Evolutionary conservation across 257 asterid species (phyloP), one percentile per base, ranked within the genome.

Genomic region (Scutellaria baicalensis): DNA sequence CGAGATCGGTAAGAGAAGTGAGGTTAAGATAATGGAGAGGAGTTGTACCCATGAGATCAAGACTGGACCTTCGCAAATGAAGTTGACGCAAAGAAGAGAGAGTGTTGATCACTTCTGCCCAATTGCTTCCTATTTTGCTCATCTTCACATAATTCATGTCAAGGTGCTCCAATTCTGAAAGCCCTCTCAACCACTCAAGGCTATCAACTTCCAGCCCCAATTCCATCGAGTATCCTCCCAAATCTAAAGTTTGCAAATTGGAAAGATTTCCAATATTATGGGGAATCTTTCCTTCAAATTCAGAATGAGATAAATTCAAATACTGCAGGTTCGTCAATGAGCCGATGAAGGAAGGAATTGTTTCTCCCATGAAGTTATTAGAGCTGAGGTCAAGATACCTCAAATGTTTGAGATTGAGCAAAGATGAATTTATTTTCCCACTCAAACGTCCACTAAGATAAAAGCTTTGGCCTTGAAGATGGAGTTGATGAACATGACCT

Each of bases 301-400:
- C 65, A n/a, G 66, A 38, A 5, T 4, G 0, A 0, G 75, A 67
- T 14, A 77, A 17, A 6, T 77, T 12, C 31, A 78, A 60, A 63
- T 61, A 48, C 65, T 47, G 38, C 0, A 78, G 64, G 27, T 21
- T 51, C 14, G 42, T 0, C 1, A 73, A n/a, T 6, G 73, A 69
- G 9, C 77, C 73, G 0, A 73, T 63, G 71, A 64, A 74, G 9
- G 70, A 48, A 14, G 83, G 83, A 54, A 74, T 74, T 9, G 70
- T 40, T 49, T 31, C 66, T 6, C 2, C 8, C 11, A 27, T 58
- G 9, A 58, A 58, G 9, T 9, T 0, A 58, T 64, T 78, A 0
- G 0, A 1, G 45, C 74, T 64, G 42, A 78, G 35, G 54, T 78
- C 75, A 6, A 78, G 78, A 38, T 67, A 63, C 14, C 31, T 49